Percentiles rank a stretch among this genome's conserved stretches.
Conservation (phyloP, 805 yeast genomes). For the Candida berthetii region DNA sequence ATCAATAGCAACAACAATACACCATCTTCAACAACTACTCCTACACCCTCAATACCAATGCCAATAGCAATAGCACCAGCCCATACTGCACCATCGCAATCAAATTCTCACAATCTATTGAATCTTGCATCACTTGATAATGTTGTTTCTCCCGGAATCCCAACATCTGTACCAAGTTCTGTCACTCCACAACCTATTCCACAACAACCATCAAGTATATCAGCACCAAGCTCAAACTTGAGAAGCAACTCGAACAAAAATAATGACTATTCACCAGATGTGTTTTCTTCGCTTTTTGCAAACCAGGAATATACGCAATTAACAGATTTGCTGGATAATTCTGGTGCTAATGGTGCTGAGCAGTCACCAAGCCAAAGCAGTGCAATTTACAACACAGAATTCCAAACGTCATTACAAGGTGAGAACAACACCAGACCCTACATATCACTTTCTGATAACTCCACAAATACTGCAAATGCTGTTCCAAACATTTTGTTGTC, state of each 20-base stretch:
- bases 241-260: background rate
- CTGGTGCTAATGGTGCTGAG: slow-evolving; percentile 12
- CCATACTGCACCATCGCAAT: background rate
- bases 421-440: slow-evolving; percentile 23
- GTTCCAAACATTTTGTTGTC: slow-evolving; percentile 8
- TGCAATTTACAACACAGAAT: slow-evolving; percentile 15
- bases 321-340: slow-evolving; percentile 28
- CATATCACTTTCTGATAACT: slow-evolving; percentile 20
- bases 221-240: slow-evolving; percentile 4
- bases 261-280: slow-evolving; percentile 15
- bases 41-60: background rate
- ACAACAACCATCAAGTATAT: background rate
- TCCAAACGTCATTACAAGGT: slow-evolving; percentile 19
- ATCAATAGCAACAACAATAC: background rate
- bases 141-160: background rate
- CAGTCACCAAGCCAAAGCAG: slow-evolving; percentile 18
- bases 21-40: background rate
- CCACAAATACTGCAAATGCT: slow-evolving; percentile 6
- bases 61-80: background rate
- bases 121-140: background rate
- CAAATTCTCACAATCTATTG: background rate
- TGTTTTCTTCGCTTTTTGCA: slow-evolving; percentile 25
- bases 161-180: slow-evolving; percentile 1
- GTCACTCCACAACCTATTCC: background rate
- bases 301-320: slow-evolving; percentile 36